Conservation (phyloP, 306 rosid species). For the Cyclanthera cordifolia region DNA sequence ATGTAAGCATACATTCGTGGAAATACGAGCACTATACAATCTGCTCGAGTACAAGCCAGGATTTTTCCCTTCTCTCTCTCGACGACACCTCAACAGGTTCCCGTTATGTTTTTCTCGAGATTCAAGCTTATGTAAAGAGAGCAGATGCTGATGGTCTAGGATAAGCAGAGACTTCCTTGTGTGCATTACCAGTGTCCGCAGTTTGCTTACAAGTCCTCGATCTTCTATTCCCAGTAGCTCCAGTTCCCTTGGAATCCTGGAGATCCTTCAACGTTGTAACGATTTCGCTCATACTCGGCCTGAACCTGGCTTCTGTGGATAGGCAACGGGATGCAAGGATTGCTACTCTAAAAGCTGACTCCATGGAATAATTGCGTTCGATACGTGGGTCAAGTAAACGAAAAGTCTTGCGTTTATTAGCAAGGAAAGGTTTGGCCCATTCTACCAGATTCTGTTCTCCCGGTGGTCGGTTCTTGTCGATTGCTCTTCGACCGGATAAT, state of each 20-base stretch:
- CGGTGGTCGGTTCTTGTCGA: conserved; percentile 36
- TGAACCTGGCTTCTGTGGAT: conserved; percentile 32
- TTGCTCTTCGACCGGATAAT: conserved; percentile 39
- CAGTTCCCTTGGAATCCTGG: conserved; percentile 19
- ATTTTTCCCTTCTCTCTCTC: background rate
- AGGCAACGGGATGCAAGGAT: conserved; percentile 31
- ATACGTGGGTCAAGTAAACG: conserved; percentile 34
- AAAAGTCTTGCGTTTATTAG: conserved; percentile 33
- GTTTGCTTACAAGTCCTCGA: conserved; percentile 10
- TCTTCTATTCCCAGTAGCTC: background rate
- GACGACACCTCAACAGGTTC: background rate
- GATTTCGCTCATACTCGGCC: conserved; percentile 33
- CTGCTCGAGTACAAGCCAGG: background rate
- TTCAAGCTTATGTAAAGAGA: background rate
- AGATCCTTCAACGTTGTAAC: conserved; percentile 29
- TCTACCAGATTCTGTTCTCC: conserved; percentile 40
- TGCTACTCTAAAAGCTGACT: conserved; percentile 27
- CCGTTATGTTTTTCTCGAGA: background rate
- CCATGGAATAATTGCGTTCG: conserved; percentile 35
- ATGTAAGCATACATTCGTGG: background rate
- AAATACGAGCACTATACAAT: background rate
- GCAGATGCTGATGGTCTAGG: conserved; percentile 19
- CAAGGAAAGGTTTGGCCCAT: conserved; percentile 38
- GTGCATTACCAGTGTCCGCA: background rate
- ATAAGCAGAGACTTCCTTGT: background rate